Evolutionary conservation across 768 basidiomycete species (phyloP).

Genomic region (Pleurotus ostreatus): DNA sequence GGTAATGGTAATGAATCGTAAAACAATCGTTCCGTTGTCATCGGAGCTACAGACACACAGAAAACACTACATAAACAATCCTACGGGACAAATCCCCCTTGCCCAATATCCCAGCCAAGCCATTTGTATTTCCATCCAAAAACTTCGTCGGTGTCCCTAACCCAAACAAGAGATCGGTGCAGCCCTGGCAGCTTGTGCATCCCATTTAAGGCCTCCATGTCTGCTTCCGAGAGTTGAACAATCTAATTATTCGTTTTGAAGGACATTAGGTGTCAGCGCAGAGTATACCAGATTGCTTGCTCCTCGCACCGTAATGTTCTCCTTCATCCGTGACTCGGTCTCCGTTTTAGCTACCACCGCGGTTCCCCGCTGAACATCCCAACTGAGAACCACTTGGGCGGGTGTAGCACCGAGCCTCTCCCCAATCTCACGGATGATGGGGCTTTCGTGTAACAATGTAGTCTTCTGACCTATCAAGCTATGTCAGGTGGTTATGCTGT

Average conservation of each 20-base stretch:
- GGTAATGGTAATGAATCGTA: too few relatives aligned
- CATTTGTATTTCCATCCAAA: conserved; percentile 5
- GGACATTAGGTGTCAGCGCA: not conserved
- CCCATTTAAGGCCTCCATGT: not conserved
- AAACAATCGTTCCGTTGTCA: too few relatives aligned
- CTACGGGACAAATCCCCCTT: not conserved
- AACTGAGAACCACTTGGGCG: conserved; percentile 52
- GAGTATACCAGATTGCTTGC: not conserved
- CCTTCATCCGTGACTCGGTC: conserved; percentile 38
- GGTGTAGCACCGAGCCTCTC: not conserved
- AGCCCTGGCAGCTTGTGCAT: not conserved
- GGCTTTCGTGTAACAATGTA: not conserved
- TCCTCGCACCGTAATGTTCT: conserved; percentile 38
- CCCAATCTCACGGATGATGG: not conserved
- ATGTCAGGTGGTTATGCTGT: not conserved
- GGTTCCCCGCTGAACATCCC: conserved; percentile 61
- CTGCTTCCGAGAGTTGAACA: not conserved
- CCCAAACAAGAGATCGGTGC: conserved; percentile 3
- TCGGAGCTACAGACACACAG: too few relatives aligned
- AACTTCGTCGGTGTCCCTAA: not conserved
- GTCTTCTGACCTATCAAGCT: not conserved
- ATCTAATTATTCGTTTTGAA: not conserved
- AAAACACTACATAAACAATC: too few relatives aligned
- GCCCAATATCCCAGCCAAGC: conserved; percentile 1
- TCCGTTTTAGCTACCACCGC: conserved; percentile 62